Evolutionary conservation across 1,284 basidiomycete species (phyloP), one percentile per base, ranked within the genome.

Genomic region (Entoloma clypeatum): DNA sequence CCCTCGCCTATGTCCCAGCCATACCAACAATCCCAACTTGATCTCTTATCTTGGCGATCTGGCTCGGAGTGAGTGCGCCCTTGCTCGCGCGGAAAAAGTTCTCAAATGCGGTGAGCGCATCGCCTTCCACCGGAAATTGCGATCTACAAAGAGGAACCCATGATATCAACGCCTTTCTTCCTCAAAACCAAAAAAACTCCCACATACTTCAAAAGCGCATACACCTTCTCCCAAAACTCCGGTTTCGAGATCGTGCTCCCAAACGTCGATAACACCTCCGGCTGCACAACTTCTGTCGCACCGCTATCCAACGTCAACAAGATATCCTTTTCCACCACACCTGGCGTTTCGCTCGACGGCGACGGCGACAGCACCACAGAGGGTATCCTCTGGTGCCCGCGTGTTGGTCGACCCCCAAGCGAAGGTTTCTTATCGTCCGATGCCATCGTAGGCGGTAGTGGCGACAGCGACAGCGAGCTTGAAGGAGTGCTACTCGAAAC

Each of bases 31-130:
- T 71, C 13, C 85, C 86, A 28, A 86, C 81, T 19, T 71, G 68
- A 57, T 89, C 86, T 23, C 86, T 75, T 55, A 90, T 86, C 65
- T 75, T 84, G 18, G 86, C 86, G 44, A 90, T 85, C 56, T 90
- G 83, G 52, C 68, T 78, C 0, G 81, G 74, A 4, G 77, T 83
- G 47, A 90, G 69, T 8, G 70, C 66, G 7, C 75, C 78, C 55
- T 90, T 90, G 57, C 74, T 79, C 0, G 79, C 83, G 32, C 77
- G 69, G 44, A 90, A 70, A 61, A 86, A 90, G 47, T 84, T 75
- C 59, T 90, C 86, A 55, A 85, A 89, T 5, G 81, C 85, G 13
- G 60, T 55, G 11, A 72, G 63, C 0, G 74, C 74, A 53, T 89
- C 86, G 24, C 62, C 58, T 16, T 72, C 68, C 18, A 63, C 69